phyloP scores from a whole-genome alignment of 2,329 filamentous ascomycete species.

The Xylariales sp. region DNA sequence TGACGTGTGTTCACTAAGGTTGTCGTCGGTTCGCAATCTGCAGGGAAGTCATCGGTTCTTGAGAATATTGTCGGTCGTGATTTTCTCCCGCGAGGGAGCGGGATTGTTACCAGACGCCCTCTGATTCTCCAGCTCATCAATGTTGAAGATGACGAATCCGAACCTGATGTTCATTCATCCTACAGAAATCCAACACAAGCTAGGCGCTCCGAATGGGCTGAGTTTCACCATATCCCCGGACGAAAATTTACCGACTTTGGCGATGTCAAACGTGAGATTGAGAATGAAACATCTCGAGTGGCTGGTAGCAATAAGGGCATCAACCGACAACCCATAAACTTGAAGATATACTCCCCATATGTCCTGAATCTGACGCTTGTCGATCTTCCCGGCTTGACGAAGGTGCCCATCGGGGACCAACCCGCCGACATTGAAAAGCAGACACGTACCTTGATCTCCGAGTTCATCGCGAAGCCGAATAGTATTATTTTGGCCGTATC shows the following conservation, averaged over 20 bases:
- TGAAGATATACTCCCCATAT: constrained; percentile 97
- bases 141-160: constrained; percentile 71
- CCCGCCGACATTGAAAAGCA: constrained; percentile 98
- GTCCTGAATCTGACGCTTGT: constrained; percentile 95
- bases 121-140: constrained; percentile 98
- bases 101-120: constrained; percentile 91
- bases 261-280: constrained; percentile 93
- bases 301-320: constrained; percentile 96
- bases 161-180: constrained; percentile 60
- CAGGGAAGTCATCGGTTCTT: constrained; percentile 95
- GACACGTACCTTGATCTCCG: constrained; percentile 90
- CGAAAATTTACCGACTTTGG: constrained; percentile 86
- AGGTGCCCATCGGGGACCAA: constrained; percentile 97
- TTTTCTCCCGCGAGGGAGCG: constrained; percentile 92
- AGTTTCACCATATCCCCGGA: constrained; percentile 93
- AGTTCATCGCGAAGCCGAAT: constrained; percentile 99
- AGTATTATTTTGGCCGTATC: constrained; percentile 96
- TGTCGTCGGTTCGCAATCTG: constrained; percentile 96
- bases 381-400: constrained; percentile 91
- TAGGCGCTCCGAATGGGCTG: constrained; percentile 72
- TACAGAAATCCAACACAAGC: constrained; percentile 74
- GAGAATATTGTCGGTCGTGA: constrained; percentile 98
- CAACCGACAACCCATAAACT: constrained; percentile 93
- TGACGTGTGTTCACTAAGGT: no score
- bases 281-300: constrained; percentile 92